Evolutionary conservation across 768 basidiomycete species (phyloP).

Genomic region (Russula olivacea): DNA sequence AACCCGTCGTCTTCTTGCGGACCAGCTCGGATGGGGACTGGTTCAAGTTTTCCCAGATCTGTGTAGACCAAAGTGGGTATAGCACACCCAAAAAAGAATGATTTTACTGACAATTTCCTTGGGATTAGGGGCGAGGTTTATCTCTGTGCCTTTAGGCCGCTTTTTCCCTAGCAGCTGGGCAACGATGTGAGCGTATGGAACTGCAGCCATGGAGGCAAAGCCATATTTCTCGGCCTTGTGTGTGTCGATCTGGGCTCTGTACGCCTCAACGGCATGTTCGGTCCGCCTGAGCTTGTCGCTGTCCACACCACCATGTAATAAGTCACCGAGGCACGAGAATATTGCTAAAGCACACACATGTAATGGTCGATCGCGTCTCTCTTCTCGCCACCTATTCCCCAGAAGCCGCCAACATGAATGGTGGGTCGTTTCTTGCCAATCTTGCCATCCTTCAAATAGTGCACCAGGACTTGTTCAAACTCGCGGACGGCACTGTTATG

Average conservation of each 20-base stretch:
- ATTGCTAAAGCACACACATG: slow-evolving; percentile 49
- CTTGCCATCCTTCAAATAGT: slow-evolving; percentile 79
- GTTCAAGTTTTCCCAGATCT: slow-evolving; percentile 92
- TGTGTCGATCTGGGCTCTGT: slow-evolving; percentile 63
- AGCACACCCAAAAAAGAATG: not conserved
- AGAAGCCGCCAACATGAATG: slow-evolving; percentile 68
- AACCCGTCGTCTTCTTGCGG: slow-evolving; percentile 69
- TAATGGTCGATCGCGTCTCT: slow-evolving; percentile 93
- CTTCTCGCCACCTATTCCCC: slow-evolving; percentile 79
- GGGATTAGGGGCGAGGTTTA: slow-evolving; percentile 79
- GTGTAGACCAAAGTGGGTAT: slow-evolving; percentile 4
- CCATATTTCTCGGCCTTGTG: slow-evolving; percentile 86
- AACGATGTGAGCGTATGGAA: slow-evolving; percentile 83
- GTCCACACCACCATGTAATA: not conserved
- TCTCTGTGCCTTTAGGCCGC: slow-evolving; percentile 62
- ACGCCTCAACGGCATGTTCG: slow-evolving; percentile 66
- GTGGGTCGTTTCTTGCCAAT: slow-evolving; percentile 78
- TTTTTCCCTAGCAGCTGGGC: slow-evolving; percentile 65
- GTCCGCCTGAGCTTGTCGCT: slow-evolving; percentile 51
- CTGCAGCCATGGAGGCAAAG: slow-evolving; percentile 85
- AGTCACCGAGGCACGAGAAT: not conserved
- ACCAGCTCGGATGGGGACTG: slow-evolving; percentile 59
- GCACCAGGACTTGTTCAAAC: slow-evolving; percentile 83
- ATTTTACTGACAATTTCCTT: slow-evolving; percentile 66
- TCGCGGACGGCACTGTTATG: slow-evolving; percentile 94